phyloP scores from a whole-genome alignment of 2,329 filamentous ascomycete genomes.

The Metarhizium sp. region DNA sequence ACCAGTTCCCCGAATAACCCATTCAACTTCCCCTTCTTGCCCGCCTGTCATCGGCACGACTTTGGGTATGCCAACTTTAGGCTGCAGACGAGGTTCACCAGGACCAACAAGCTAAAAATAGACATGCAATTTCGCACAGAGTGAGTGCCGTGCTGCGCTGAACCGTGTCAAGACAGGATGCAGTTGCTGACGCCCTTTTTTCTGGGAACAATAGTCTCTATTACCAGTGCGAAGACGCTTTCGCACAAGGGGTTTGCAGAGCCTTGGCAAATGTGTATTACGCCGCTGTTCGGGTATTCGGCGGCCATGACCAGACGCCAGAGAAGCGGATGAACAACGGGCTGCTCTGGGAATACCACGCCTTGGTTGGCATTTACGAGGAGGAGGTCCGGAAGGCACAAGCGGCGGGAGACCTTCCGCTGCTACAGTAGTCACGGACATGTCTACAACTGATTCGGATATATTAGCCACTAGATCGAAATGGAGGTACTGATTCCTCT shows the following conservation, averaged over 20 bases:
- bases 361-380: neutral
- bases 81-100: neutral
- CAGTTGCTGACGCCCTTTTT: neutral
- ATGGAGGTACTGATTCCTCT: no score
- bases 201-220: neutral
- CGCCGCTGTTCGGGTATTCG: neutral
- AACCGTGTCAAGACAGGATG: neutral
- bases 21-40: neutral
- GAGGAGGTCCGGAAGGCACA: neutral
- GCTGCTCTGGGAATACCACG: neutral
- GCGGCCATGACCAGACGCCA: neutral
- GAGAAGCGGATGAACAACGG: neutral
- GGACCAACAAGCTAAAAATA: neutral
- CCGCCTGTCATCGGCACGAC: conserved; percentile 1
- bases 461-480: no score
- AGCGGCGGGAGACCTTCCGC: neutral
- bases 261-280: neutral
- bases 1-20: neutral
- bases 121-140: neutral
- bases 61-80: neutral
- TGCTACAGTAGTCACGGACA: no score
- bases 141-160: neutral
- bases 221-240: neutral
- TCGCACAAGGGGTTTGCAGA: neutral
- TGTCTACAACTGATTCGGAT: no score